These are phyloP conservation scores for Aegilops umbellulata DNA, from an alignment of 176 grass and related monocot species.

Conservation along the genomic window DNA sequence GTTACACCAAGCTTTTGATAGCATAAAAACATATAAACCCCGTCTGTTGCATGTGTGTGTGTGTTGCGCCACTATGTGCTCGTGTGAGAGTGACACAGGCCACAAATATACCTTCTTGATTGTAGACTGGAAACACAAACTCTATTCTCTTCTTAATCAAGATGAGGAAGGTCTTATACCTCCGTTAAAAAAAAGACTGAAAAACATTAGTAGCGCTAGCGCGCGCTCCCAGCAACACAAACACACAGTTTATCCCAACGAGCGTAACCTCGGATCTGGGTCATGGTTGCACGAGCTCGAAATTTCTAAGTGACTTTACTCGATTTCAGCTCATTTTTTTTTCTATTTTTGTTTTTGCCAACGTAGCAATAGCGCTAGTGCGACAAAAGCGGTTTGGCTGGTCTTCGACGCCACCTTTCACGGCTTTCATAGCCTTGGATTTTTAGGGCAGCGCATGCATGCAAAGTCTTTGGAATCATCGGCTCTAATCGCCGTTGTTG, in stretches of 20 bases:
- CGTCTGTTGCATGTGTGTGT: too few species aligned
- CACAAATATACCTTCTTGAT: background rate
- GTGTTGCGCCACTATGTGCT: background rate
- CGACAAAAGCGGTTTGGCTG: background rate
- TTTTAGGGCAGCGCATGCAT: background rate
- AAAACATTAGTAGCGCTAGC: too few species aligned
- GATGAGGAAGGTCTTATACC: too few species aligned
- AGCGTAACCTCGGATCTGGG: too few species aligned
- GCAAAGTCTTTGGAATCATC: background rate
- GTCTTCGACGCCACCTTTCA: background rate
- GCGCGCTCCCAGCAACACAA: too few species aligned
- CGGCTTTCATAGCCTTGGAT: background rate
- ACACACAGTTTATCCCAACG: too few species aligned
- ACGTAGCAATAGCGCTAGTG: background rate
- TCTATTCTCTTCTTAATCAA: too few species aligned
- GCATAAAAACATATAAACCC: too few species aligned
- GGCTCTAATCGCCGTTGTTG: background rate
- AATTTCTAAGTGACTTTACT: background rate
- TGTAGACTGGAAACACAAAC: too few species aligned
- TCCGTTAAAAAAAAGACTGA: too few species aligned
- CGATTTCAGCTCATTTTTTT: background rate
- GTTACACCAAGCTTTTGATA: background rate
- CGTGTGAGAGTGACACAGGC: constrained; percentile 8
- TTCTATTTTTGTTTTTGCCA: background rate
- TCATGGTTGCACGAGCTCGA: background rate